These are phyloP conservation scores for Aspergillus hiratsukae DNA, from an alignment of 2,329 filamentous ascomycete species.

Conservation along the genomic window DNA sequence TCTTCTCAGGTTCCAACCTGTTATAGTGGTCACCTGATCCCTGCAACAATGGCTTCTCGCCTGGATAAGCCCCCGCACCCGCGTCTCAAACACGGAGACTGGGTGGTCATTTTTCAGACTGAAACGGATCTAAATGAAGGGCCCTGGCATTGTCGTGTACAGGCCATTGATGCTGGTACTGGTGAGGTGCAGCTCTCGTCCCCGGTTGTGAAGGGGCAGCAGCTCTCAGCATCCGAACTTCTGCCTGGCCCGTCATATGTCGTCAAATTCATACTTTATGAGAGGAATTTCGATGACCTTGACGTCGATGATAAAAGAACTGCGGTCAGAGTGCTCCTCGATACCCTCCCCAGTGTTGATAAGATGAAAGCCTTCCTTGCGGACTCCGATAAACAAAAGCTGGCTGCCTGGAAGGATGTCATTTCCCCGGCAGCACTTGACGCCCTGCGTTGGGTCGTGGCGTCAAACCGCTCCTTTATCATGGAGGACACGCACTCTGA, in stretches of 20 bases:
- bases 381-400: conserved; percentile 13
- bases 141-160: conserved; percentile 48
- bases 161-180: conserved; percentile 43
- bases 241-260: neutral
- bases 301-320: conserved; percentile 20
- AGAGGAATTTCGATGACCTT: conserved; percentile 40
- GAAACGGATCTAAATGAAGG: neutral
- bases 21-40: conserved; percentile 3
- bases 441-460: conserved; percentile 79
- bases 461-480: conserved; percentile 84
- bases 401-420: conserved; percentile 53
- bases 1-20: no score
- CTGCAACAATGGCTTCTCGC: conserved; percentile 38
- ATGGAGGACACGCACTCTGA: conserved; percentile 56
- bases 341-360: conserved; percentile 36
- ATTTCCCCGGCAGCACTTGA: conserved; percentile 63
- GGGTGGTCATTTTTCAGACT: conserved; percentile 43
- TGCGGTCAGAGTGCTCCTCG: conserved; percentile 32
- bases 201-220: conserved; percentile 15
- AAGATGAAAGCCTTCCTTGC: conserved; percentile 45
- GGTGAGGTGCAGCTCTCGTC: conserved; percentile 34
- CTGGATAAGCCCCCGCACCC: conserved; percentile 26
- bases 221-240: neutral
- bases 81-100: conserved; percentile 47
- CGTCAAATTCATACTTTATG: conserved; percentile 25